Evolutionary conservation across 345 rosid species (phyloP).

Genomic region (Xanthoceras sorbifolium): DNA sequence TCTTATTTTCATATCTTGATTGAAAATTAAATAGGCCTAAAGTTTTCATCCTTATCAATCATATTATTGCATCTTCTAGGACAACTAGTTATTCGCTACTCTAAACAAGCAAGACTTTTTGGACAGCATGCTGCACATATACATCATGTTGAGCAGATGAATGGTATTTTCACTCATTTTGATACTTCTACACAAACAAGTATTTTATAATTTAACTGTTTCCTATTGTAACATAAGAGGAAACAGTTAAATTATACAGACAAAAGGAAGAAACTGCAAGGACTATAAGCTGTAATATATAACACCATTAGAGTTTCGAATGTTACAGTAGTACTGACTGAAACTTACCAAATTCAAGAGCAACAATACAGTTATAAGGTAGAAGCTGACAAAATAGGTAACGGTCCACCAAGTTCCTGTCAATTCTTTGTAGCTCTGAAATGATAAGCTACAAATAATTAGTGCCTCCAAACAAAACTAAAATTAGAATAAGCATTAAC

Average conservation of each 20-base stretch:
- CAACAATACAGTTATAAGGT: conserved; percentile 70
- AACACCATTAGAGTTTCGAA: neutral
- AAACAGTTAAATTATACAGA: neutral
- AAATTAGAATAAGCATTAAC: neutral
- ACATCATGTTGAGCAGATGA: too few relatives aligned
- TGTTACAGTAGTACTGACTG: neutral
- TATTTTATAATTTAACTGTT: too few relatives aligned
- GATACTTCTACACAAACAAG: neutral
- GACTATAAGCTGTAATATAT: neutral
- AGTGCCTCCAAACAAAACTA: conserved; percentile 10
- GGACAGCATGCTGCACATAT: neutral
- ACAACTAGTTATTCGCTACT: neutral
- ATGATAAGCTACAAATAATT: conserved; percentile 24
- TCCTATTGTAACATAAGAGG: too few relatives aligned
- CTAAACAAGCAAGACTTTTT: neutral
- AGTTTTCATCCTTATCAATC: neutral
- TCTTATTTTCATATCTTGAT: neutral
- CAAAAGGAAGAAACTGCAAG: neutral
- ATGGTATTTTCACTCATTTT: too few relatives aligned
- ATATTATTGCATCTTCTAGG: neutral
- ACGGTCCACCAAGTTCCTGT: conserved; percentile 84
- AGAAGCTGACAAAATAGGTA: conserved; percentile 88
- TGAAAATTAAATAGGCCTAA: neutral
- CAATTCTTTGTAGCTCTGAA: conserved; percentile 82
- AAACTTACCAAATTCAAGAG: conserved; percentile 87